phyloP scores from a whole-genome alignment of 2,329 filamentous ascomycete genomes.

The Plenodomus biglobosus region DNA sequence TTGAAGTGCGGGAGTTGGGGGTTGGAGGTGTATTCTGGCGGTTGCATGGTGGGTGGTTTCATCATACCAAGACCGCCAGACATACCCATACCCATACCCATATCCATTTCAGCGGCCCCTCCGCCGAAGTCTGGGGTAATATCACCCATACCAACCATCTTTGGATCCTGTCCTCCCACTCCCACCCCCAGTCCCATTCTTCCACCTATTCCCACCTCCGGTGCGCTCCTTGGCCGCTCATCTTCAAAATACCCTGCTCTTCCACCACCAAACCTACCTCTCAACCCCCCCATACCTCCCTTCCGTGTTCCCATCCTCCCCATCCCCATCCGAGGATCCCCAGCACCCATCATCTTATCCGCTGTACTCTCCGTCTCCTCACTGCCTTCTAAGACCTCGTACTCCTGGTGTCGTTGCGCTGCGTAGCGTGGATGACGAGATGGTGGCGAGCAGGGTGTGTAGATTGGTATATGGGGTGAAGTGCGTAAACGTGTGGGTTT shows the following conservation, averaged over 20 bases:
- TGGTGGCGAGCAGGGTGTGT: conserved; percentile 1
- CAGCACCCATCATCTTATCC: neutral
- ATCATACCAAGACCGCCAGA: conserved; percentile 1
- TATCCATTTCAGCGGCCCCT: neutral
- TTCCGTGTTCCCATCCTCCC: neutral
- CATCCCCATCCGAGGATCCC: neutral
- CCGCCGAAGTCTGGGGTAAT: neutral
- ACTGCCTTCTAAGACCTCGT: conserved; percentile 4
- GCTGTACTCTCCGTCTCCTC: conserved; percentile 5
- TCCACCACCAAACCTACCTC: neutral
- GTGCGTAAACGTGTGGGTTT: neutral
- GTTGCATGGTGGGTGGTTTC: neutral
- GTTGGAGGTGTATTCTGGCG: conserved; percentile 11
- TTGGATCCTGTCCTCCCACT: neutral
- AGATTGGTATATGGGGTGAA: conserved; percentile 2
- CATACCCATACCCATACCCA: conserved; percentile 6
- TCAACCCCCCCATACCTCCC: neutral
- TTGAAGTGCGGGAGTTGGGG: neutral
- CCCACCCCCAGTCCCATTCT: neutral
- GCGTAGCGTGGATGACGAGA: neutral
- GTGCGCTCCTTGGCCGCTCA: neutral
- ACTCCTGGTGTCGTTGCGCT: neutral
- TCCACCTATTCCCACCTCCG: neutral
- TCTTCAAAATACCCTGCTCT: neutral
- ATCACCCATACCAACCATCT: neutral